Base-by-base conservation (phyloP, 192 early-diverging fungal genomes). In the Fimicolochytrium jonesii region DNA sequence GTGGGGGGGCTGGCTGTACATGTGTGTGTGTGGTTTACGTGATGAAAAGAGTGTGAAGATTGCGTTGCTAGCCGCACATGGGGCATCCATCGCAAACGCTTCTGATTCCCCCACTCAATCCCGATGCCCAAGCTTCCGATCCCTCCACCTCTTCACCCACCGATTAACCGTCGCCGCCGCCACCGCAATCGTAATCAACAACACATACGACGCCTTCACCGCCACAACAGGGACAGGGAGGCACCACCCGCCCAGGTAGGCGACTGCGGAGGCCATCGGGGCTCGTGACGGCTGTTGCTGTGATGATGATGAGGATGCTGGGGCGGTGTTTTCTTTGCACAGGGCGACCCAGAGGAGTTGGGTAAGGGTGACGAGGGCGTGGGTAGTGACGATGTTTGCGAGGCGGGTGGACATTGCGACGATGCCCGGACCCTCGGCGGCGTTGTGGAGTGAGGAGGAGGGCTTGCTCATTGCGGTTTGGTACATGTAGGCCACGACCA, bases 91-190 rank as follows among this genome's bases (percentile, higher is more conserved):
- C n/a, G n/a, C n/a, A n/a, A n/a, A n/a, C n/a, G n/a, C n/a, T n/a
- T n/a, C n/a, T n/a, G n/a, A n/a, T n/a, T n/a, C n/a, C n/a, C n/a
- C n/a, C n/a, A n/a, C n/a, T 55, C 53, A 64, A 55, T 64, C 62
- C 28, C 41, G 39, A 41, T 64, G 62, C 41, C 62, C 51, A 6
- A 33, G 20, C 52, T 64, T 64, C 42, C 36, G 18, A 30, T 45
- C 43, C 52, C 53, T 33, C 51, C 52, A 64, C 34, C 52, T 33
- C 52, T 52, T 37, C 17, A 53, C 29, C 62, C 62, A 64, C 17
- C 49, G 29, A 2, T 34, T 52, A 13, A 41, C 35, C 41, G 43
- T 58, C 43, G 22, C 32, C 1, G 52, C 46, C 22, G 46, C 48
- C 5, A 66, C 53, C 23, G 47, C 55, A n/a, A 50, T 39, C 53